Conservation (phyloP, 2,329 filamentous ascomycete species). For the Penicillium sp. region DNA sequence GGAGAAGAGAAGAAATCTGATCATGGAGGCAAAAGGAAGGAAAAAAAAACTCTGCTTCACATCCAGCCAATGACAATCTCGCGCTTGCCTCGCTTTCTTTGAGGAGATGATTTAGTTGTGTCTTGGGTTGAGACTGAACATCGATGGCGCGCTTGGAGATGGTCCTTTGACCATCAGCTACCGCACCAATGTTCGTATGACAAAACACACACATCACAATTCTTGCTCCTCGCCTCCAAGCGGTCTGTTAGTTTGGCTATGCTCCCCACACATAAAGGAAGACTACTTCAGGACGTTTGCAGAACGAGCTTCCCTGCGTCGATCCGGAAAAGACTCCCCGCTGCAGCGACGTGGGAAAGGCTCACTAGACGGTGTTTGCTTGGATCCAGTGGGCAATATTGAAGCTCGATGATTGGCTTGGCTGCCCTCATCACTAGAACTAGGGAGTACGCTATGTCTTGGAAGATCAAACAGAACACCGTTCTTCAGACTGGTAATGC, state of each 20-base stretch:
- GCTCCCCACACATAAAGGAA: slow-evolving; percentile 11
- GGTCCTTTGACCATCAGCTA: background rate
- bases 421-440: slow-evolving; percentile 10
- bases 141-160: background rate
- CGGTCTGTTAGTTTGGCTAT: background rate
- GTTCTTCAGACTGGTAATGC: background rate
- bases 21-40: slow-evolving; percentile 17
- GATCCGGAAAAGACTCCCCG: slow-evolving; percentile 15
- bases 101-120: background rate
- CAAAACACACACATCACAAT: background rate
- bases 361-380: slow-evolving; percentile 25
- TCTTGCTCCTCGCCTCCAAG: background rate
- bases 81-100: background rate
- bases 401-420: slow-evolving; percentile 20
- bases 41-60: slow-evolving; percentile 12
- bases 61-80: slow-evolving; percentile 19
- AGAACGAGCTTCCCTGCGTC: slow-evolving; percentile 14
- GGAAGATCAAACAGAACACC: background rate
- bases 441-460: background rate
- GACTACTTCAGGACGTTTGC: slow-evolving; percentile 29
- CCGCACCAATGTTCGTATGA: background rate
- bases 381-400: slow-evolving; percentile 10
- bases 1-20: slow-evolving; percentile 17
- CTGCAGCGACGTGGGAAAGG: slow-evolving; percentile 14
- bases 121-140: background rate